A percentile compares a stretch with the other conserved stretches of the same genome.
Evolutionary conservation across 192 early-diverging fungal species (phyloP).

Genomic region (Coemansia sp.): DNA sequence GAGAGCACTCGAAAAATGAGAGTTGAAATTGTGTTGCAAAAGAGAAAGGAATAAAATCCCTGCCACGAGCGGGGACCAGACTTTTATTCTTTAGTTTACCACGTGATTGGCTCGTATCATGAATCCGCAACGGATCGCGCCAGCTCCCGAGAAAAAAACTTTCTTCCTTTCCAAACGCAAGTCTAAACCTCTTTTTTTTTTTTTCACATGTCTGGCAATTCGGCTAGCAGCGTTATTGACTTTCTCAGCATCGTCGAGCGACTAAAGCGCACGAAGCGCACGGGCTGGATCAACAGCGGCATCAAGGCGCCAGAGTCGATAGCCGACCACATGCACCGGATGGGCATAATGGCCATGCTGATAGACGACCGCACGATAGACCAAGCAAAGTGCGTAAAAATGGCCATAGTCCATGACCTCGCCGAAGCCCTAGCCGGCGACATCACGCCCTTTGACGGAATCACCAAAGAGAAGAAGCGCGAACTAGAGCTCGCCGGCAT

Average conservation of each 20-base stretch:
- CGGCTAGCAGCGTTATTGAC: constrained; percentile 55
- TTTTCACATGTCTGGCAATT: background rate
- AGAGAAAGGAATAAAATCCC: background rate
- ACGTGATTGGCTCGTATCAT: background rate
- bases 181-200: background rate
- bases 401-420: constrained; percentile 92
- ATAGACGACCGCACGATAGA: constrained; percentile 69
- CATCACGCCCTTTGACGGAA: constrained; percentile 80
- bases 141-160: background rate
- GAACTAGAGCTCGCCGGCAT: constrained; percentile 58
- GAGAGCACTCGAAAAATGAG: background rate
- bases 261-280: constrained; percentile 90
- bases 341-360: constrained; percentile 86
- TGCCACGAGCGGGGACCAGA: background rate
- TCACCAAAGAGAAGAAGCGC: constrained; percentile 77
- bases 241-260: constrained; percentile 81
- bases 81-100: background rate
- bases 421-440: constrained; percentile 78
- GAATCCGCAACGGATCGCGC: background rate
- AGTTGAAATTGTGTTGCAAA: background rate
- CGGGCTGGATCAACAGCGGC: constrained; percentile 82
- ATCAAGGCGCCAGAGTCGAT: constrained; percentile 80
- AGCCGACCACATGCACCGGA: constrained; percentile 94
- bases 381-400: constrained; percentile 74
- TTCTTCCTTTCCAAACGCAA: background rate